Conservation (phyloP, 164 flowering plant genomes). For the Liriodendron chinense region DNA sequence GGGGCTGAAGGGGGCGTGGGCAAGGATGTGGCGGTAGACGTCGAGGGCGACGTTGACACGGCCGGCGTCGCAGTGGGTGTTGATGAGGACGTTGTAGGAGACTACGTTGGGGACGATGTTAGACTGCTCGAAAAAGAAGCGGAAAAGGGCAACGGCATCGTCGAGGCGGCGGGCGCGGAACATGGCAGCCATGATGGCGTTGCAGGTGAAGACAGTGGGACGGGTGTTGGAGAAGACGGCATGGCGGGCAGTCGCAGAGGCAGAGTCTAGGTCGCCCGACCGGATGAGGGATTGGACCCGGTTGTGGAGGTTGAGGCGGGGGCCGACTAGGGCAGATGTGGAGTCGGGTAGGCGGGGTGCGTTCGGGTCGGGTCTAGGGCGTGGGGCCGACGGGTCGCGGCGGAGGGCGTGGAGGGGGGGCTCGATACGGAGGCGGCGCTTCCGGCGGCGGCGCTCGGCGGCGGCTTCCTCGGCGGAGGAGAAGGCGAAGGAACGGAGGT, state of each 20-base stretch:
- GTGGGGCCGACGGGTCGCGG: slow-evolving; percentile 39
- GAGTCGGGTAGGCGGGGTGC: slow-evolving; percentile 76
- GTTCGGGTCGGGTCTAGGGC: slow-evolving; percentile 49
- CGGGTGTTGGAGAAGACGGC: slow-evolving; percentile 60
- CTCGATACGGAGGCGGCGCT: slow-evolving; percentile 74
- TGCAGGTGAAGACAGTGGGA: slow-evolving; percentile 88
- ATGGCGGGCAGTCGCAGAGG: slow-evolving; percentile 61
- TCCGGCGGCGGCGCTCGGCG: slow-evolving; percentile 76
- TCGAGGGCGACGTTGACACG: slow-evolving; percentile 49
- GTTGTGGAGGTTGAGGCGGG: slow-evolving; percentile 76
- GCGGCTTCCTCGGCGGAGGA: slow-evolving; percentile 88
- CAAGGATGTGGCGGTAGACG: slow-evolving; percentile 46
- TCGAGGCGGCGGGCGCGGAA: slow-evolving; percentile 49
- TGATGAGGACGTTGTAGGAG: slow-evolving; percentile 63
- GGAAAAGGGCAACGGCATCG: slow-evolving; percentile 58
- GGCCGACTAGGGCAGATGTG: slow-evolving; percentile 67
- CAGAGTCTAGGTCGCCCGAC: slow-evolving; percentile 64
- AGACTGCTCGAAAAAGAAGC: slow-evolving; percentile 52
- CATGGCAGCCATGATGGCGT: slow-evolving; percentile 77
- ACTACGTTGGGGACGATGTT: slow-evolving; percentile 74
- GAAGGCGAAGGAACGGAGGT: slow-evolving; percentile 41
- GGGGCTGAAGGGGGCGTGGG: slow-evolving; percentile 69
- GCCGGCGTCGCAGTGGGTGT: slow-evolving; percentile 57
- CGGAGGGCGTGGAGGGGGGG: slow-evolving; percentile 81
- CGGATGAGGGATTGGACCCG: slow-evolving; percentile 79